These are phyloP conservation scores for Lodderomyces parapsilosis DNA, from an alignment of 1,139 yeast genomes.

Conservation along the genomic window DNA sequence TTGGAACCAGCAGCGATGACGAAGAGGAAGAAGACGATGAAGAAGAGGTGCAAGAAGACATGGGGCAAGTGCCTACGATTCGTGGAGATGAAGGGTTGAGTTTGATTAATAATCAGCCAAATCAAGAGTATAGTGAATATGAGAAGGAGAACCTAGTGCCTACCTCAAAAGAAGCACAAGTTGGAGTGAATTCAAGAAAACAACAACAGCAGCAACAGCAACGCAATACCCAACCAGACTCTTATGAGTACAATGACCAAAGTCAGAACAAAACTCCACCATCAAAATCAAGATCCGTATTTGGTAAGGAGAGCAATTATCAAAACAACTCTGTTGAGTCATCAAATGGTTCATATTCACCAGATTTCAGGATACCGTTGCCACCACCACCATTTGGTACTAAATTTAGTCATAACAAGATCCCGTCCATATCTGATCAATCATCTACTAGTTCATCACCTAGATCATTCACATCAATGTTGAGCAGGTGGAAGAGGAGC, in stretches of 20 bases:
- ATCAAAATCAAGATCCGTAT: slow-evolving; percentile 4
- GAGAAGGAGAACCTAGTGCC: slow-evolving; percentile 10
- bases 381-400: slow-evolving; percentile 20
- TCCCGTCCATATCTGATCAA: slow-evolving; percentile 23
- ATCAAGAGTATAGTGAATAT: slow-evolving; percentile 15
- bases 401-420: slow-evolving; percentile 26
- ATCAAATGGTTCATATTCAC: background rate
- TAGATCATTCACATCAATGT: slow-evolving; percentile 31
- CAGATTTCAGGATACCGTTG: slow-evolving; percentile 4
- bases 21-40: slow-evolving; percentile 22
- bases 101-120: slow-evolving; percentile 20
- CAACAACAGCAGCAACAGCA: slow-evolving; percentile 4
- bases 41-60: slow-evolving; percentile 10
- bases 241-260: background rate
- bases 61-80: slow-evolving; percentile 5
- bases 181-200: background rate
- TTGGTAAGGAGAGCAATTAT: slow-evolving; percentile 5
- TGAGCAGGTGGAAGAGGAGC: slow-evolving; percentile 21
- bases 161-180: background rate
- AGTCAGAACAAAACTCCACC: slow-evolving; percentile 3
- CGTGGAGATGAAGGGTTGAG: slow-evolving; percentile 3
- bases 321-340: background rate
- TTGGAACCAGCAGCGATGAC: slow-evolving; percentile 30
- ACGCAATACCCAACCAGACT: background rate
- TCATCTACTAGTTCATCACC: slow-evolving; percentile 28